A percentile compares a stretch with the other conserved stretches of the same genome.
Evolutionary conservation across 2,329 filamentous ascomycete genomes (phyloP).

Genomic region (Ophiognomonia clavigignenti-juglandacearum): DNA sequence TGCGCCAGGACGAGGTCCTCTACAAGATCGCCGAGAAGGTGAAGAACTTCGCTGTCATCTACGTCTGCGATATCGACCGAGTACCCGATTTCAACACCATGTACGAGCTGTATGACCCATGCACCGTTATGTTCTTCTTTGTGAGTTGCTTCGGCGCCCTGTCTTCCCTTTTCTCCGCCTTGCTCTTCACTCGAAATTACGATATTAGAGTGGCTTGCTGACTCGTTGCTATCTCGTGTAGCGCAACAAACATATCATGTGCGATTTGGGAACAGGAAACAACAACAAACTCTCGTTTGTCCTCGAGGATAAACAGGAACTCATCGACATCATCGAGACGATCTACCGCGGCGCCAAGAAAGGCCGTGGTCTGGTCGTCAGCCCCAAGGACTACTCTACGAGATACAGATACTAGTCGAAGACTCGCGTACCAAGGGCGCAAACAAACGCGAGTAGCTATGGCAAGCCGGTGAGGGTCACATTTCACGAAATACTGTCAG

Average conservation of each 20-base stretch:
- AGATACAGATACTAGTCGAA: slow-evolving; percentile 58
- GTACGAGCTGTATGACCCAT: slow-evolving; percentile 72
- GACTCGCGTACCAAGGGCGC: neutral
- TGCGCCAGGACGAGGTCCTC: slow-evolving; percentile 82
- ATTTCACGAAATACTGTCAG: neutral
- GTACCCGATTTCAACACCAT: slow-evolving; percentile 94
- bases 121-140: slow-evolving; percentile 90
- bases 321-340: slow-evolving; percentile 97
- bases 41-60: slow-evolving; percentile 90
- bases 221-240: slow-evolving; percentile 39
- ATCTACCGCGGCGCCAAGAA: slow-evolving; percentile 99
- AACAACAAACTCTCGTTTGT: slow-evolving; percentile 99
- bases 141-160: neutral
- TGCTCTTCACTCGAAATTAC: no score
- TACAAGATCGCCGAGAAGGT: slow-evolving; percentile 91
- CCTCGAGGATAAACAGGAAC: slow-evolving; percentile 93
- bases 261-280: slow-evolving; percentile 95
- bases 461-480: neutral
- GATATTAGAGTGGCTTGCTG: no score
- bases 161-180: slow-evolving; percentile 14
- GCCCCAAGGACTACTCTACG: slow-evolving; percentile 76
- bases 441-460: neutral
- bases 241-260: slow-evolving; percentile 98
- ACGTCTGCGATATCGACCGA: slow-evolving; percentile 86
- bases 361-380: slow-evolving; percentile 91